Evolutionary conservation across 208 protist genomes (phyloP).

Genomic region (Porcisia deanei): DNA sequence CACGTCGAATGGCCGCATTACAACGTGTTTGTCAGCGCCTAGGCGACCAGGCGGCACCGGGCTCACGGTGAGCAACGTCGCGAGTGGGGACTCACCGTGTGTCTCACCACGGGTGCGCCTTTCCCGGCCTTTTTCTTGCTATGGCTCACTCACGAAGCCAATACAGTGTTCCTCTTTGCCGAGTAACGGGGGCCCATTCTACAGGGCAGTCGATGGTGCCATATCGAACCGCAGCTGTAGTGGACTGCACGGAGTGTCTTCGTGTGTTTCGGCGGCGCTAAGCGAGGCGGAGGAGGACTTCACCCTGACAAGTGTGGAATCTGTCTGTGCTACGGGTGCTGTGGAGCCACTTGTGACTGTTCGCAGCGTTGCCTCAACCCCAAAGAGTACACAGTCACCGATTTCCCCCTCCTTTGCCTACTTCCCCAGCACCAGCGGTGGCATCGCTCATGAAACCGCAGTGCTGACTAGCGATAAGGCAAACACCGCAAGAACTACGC

Average conservation of each 20-base stretch:
- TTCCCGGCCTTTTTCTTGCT: neutral
- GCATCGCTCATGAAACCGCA: neutral
- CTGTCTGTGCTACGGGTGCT: neutral
- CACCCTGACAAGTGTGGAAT: neutral
- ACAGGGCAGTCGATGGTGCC: neutral
- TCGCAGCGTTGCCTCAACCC: neutral
- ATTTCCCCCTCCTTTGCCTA: conserved; percentile 30
- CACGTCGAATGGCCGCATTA: conserved; percentile 1
- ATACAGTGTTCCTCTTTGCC: neutral
- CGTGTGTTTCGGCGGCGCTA: conserved; percentile 1
- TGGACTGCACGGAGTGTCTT: neutral
- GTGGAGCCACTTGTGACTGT: neutral
- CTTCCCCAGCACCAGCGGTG: conserved; percentile 9
- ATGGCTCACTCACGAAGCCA: neutral
- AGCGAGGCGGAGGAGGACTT: conserved; percentile 9
- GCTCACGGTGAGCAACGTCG: neutral
- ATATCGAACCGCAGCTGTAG: conserved; percentile 7
- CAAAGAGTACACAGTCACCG: conserved; percentile 1
- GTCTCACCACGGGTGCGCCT: conserved; percentile 15
- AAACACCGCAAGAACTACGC: neutral
- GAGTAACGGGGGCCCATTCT: neutral
- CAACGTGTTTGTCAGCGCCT: neutral
- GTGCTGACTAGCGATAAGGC: neutral
- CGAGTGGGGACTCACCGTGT: conserved; percentile 8
- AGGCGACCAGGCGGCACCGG: neutral